Evolutionary conservation across 345 rosid genomes (phyloP).

Genomic region (Litchi chinensis): DNA sequence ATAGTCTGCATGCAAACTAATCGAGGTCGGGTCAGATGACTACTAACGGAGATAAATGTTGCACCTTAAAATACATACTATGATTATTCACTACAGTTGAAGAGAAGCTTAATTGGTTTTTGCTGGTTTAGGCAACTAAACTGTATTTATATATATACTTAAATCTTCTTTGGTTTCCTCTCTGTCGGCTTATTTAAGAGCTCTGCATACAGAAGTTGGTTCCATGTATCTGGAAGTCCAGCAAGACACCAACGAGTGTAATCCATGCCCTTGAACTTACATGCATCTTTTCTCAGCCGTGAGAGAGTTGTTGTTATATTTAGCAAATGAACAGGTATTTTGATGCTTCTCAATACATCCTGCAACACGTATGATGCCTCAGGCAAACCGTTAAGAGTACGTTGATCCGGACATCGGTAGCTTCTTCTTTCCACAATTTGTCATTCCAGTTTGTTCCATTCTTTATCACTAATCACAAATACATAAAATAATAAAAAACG

Average conservation of each 20-base stretch:
- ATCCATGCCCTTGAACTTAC: conserved; percentile 61
- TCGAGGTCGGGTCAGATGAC: too few species aligned
- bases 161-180: neutral
- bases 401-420: conserved; percentile 44
- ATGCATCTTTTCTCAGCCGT: conserved; percentile 72
- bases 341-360: conserved; percentile 38
- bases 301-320: conserved; percentile 65
- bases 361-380: conserved; percentile 41
- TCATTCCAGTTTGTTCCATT: conserved; percentile 58
- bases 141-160: too few species aligned
- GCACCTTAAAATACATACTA: too few species aligned
- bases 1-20: too few species aligned
- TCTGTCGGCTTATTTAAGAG: conserved; percentile 21
- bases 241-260: conserved; percentile 81
- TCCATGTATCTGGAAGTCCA: conserved; percentile 71
- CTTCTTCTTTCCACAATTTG: conserved; percentile 48
- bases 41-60: too few species aligned
- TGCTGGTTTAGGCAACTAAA: too few species aligned
- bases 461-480: conserved; percentile 41
- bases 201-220: conserved; percentile 49
- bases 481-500: neutral
- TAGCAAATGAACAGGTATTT: conserved; percentile 55
- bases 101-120: too few species aligned
- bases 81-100: too few species aligned
- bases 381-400: conserved; percentile 41